Evolutionary conservation across 306 rosid species (phyloP), one percentile per base, ranked within the genome.

Genomic region (Fragaria nilgerrensis): DNA sequence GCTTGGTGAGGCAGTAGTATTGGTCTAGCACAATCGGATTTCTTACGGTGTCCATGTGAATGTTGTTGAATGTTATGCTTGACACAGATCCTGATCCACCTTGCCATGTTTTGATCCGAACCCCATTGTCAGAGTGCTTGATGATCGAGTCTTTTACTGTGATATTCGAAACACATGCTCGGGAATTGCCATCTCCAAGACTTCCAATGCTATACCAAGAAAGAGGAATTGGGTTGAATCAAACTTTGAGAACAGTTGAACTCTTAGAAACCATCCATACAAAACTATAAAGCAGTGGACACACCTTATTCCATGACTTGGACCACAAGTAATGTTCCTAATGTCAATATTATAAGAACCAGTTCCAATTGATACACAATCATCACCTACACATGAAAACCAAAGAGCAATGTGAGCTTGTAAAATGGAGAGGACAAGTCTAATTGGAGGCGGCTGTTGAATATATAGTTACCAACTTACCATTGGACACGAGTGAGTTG

Each of bases 21-120:
- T 90, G 90, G 79, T 86, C 88, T 70, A 91, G 83, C 72, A 91
- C 81, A 43, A 89, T 86, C 3, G 91, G 90, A 45, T 87, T 89
- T 3, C 87, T 79, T 16, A 90, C 97, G 2, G 48, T 76, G 22
- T 90, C 91, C 91, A 90, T 89, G 71, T 84, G 86, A 85, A 93
- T 90, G 39, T 84, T 87, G 16, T 79, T 79, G 86, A 90, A 90
- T 76, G 85, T 86, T 27, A 90, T 83, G 66, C 89, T 70, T 75
- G 86, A 83, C 69, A 90, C 93, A 2, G 91, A 82, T 76, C 98
- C 93, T 62, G 84, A 90, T 70, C 96, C 93, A 3, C 93, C 96
- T 78, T 93, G 94, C 94, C 94, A 89, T 79, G 94, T 89, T 86
- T 93, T 89, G 71, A 93, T 88, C 68, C 92, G 82, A 14, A 90